Base-by-base conservation (phyloP, 31 red algal genomes). In the Bonnemaisonia californica region DNA sequence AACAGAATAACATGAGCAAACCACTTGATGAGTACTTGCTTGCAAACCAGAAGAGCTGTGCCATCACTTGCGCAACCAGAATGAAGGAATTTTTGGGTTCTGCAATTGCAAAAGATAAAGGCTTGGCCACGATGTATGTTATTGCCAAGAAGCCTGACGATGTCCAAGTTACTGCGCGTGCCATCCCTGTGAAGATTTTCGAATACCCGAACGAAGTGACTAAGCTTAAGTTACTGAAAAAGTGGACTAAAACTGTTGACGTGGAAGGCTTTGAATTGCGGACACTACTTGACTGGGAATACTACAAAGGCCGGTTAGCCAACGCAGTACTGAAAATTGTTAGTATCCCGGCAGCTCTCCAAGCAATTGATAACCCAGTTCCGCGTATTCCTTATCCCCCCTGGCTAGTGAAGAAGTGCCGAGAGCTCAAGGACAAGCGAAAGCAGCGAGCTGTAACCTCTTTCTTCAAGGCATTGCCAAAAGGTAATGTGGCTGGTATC, bases 1-100 rank as follows among this genome's bases (percentile, higher is more conserved):
- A 99, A 69, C 97, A 99, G 57, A 99, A 95, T 42, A 95, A 93
- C 57, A 99, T 99, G 97, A 96, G 93, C 74, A 93, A 92, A 42
- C 85, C 93, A 36, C 57, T 99, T 4, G 65, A 82, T 24, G 89
- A 89, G 12, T 99, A 99, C 72, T 51, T 99, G 26, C 56, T 66
- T 12, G 86, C 81, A 4, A 74, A 80, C 9, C 97, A 99, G 71
- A 99, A 99, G 76, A 90, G 84, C 62, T 79, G 77, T 38, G 97
- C 97, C 5, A 99, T 99, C 38, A 99, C 97, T 32, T 92, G 88
- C 54, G 97, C 97, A 22, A 83, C 83, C 33, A 78, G 97, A 35
- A 79, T 99, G 80, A 81, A 84, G 38, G 97, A 93, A 47, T 94
- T 99, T 41, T 64, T 99, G 9, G 97, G 93, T 7, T 56, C 65